A percentile compares a stretch with the other conserved stretches of the same genome.
Evolutionary conservation across 345 rosid genomes (phyloP).

Genomic region (Eutrema yunnanense): DNA sequence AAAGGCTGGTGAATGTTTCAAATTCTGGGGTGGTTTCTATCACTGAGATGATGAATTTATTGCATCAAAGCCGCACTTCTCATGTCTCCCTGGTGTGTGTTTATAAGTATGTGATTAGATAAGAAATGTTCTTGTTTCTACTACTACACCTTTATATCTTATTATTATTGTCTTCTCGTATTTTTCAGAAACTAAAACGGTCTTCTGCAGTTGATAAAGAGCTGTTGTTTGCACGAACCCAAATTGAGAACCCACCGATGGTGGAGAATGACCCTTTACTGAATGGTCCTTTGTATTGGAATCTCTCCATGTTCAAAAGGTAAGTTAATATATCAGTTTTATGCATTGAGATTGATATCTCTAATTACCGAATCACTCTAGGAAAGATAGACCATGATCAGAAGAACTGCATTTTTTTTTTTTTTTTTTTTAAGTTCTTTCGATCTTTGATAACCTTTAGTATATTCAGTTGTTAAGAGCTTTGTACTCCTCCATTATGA

Average conservation of each 20-base stretch:
- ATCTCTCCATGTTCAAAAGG: conserved; percentile 78
- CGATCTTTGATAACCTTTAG: not conserved
- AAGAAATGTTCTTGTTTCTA: not conserved
- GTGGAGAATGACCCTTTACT: conserved; percentile 42
- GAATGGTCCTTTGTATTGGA: conserved; percentile 64
- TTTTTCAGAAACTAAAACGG: conserved; percentile 51
- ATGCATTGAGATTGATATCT: not conserved
- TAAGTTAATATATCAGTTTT: conserved; percentile 1
- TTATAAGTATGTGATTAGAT: not conserved
- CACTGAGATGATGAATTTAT: conserved; percentile 60
- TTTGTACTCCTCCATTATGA: not conserved
- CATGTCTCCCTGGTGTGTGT: conserved; percentile 44
- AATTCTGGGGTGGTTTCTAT: conserved; percentile 44
- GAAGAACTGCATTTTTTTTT: not conserved
- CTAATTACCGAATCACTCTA: not conserved
- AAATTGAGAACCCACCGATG: conserved; percentile 59
- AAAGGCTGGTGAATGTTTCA: conserved; percentile 30
- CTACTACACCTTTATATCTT: not conserved
- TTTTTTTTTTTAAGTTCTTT: not conserved
- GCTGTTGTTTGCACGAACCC: conserved; percentile 49
- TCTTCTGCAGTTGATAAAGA: conserved; percentile 55
- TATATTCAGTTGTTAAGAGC: not conserved
- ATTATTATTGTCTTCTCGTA: not conserved
- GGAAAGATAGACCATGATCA: not conserved
- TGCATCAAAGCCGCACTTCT: conserved; percentile 48